These are phyloP conservation scores for Pisolithus albus DNA, from an alignment of 768 basidiomycete genomes.

Conservation along the genomic window DNA sequence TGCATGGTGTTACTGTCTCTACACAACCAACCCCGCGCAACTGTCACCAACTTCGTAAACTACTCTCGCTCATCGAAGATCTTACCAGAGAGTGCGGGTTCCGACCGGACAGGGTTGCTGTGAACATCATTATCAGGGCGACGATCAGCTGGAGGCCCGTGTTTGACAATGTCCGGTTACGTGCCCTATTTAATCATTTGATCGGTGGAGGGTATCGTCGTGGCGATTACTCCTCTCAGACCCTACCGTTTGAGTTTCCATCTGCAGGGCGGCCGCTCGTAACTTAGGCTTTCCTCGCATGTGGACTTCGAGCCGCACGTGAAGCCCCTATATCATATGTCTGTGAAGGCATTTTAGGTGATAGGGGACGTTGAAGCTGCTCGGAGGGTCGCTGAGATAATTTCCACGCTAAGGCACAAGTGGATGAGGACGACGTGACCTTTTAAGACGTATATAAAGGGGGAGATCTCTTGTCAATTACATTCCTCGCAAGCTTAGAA, in stretches of 20 bases:
- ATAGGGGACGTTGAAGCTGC: slow-evolving; percentile 51
- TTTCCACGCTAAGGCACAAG: too few species aligned
- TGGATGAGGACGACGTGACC: too few species aligned
- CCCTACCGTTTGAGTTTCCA: slow-evolving; percentile 42
- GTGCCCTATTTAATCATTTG: slow-evolving; percentile 59
- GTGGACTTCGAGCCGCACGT: slow-evolving; percentile 54
- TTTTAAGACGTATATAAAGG: too few species aligned
- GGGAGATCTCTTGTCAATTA: too few species aligned
- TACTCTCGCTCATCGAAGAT: slow-evolving; percentile 33
- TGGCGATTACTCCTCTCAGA: slow-evolving; percentile 19
- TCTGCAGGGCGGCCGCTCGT: slow-evolving; percentile 12
- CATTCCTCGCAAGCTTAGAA: too few species aligned
- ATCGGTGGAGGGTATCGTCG: slow-evolving; percentile 54
- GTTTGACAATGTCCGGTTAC: slow-evolving; percentile 38
- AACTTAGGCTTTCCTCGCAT: slow-evolving; percentile 28
- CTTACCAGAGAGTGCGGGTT: slow-evolving; percentile 45
- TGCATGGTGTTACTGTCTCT: slow-evolving; percentile 43
- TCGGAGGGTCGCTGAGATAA: slow-evolving; percentile 47
- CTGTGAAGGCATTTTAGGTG: slow-evolving; percentile 56
- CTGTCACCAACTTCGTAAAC: slow-evolving; percentile 39
- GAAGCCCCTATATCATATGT: slow-evolving; percentile 66
- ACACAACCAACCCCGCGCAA: slow-evolving; percentile 30
- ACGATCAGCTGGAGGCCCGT: slow-evolving; percentile 45
- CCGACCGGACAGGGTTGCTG: slow-evolving; percentile 58
- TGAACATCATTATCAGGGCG: slow-evolving; percentile 61